Evolutionary conservation across 2,329 filamentous ascomycete species (phyloP).

Genomic region (Monosporascus sp.): DNA sequence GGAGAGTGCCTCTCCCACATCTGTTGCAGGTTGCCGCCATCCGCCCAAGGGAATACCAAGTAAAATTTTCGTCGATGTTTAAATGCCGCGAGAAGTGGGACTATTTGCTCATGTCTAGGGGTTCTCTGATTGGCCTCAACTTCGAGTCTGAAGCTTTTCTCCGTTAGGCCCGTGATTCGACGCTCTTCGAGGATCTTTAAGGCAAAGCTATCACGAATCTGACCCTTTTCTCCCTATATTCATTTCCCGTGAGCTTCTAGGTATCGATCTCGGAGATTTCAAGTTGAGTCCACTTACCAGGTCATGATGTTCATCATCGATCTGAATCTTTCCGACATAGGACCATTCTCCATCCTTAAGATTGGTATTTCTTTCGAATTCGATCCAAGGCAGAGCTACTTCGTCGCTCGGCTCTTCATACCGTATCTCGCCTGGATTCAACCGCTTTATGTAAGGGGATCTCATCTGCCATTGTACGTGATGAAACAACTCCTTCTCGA

Average conservation of each 20-base stretch:
- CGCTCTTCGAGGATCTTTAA: constrained; percentile 5
- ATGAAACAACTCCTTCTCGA: no score
- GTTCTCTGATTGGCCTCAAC: constrained; percentile 2
- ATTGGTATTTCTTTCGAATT: not conserved
- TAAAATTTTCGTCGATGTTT: constrained; percentile 4
- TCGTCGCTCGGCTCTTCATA: no score
- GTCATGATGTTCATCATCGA: constrained; percentile 5
- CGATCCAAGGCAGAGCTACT: constrained; percentile 4
- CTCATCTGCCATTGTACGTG: no score
- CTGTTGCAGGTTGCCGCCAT: constrained; percentile 3
- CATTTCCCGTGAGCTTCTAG: not conserved
- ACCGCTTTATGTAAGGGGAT: no score
- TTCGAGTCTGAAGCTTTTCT: not conserved
- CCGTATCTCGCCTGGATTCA: no score
- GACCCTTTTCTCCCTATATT: not conserved
- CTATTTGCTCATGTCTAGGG: constrained; percentile 6
- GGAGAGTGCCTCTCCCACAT: constrained; percentile 5
- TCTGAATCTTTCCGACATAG: constrained; percentile 1
- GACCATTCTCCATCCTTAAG: not conserved
- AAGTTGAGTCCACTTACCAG: constrained; percentile 1
- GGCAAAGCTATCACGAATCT: not conserved
- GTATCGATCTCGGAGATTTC: no score
- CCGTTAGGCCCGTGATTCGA: not conserved
- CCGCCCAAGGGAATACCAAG: constrained; percentile 10
- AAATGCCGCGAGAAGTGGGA: constrained; percentile 10